phyloP scores from a whole-genome alignment of 495 filamentous ascomycete genomes.

The Penicillium simplicissimum region DNA sequence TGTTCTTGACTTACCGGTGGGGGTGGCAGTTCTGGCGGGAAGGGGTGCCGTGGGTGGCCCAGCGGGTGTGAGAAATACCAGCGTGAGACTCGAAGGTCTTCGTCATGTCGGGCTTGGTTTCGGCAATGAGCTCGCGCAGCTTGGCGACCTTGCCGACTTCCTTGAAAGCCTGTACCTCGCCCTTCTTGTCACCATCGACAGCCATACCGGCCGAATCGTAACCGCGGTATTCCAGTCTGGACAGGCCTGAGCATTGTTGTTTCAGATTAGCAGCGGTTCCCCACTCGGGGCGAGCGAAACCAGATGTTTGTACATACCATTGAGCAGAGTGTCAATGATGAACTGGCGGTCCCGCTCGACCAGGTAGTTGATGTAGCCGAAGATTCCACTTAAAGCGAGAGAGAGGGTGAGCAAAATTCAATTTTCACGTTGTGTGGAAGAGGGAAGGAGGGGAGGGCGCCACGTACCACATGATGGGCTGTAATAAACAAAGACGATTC shows the following conservation, averaged over 20 bases:
- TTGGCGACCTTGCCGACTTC: slow-evolving; percentile 99
- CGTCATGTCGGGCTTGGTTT: slow-evolving; percentile 76
- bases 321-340: slow-evolving; percentile 93
- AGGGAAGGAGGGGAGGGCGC: not conserved
- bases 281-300: not conserved
- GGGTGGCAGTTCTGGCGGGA: slow-evolving; percentile 96
- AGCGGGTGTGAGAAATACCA: slow-evolving; percentile 97
- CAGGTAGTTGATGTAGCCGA: slow-evolving; percentile 89
- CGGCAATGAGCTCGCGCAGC: slow-evolving; percentile 87
- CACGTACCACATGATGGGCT: slow-evolving; percentile 43
- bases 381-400: slow-evolving; percentile 77
- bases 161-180: slow-evolving; percentile 95
- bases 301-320: slow-evolving; percentile 62
- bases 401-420: not conserved
- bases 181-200: slow-evolving; percentile 97
- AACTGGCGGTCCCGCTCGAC: slow-evolving; percentile 96
- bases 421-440: not conserved
- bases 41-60: slow-evolving; percentile 95
- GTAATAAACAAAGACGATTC: slow-evolving; percentile 1
- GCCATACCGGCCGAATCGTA: slow-evolving; percentile 97
- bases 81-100: slow-evolving; percentile 96
- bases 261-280: slow-evolving; percentile 5
- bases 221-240: slow-evolving; percentile 89
- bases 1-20: slow-evolving; percentile 70
- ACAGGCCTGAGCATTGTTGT: slow-evolving; percentile 57